Conservation (phyloP, 768 basidiomycete genomes). For the Rhodotorula paludigena region DNA sequence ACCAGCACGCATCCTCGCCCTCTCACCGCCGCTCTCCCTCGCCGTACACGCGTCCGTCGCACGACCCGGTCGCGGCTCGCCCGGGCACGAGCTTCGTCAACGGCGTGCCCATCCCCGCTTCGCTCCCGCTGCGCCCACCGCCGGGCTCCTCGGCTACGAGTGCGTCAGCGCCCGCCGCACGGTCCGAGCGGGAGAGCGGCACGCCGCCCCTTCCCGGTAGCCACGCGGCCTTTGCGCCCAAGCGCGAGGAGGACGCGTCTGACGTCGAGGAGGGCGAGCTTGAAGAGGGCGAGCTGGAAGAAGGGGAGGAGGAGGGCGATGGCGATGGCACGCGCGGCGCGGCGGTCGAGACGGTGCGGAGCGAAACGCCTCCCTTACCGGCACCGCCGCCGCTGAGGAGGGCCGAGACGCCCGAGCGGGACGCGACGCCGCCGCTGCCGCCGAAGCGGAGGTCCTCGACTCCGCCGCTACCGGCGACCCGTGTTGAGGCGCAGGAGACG, state of each 20-base stretch:
- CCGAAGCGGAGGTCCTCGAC: not conserved
- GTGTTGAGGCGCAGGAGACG: too few relatives aligned
- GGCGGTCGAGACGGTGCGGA: too few relatives aligned
- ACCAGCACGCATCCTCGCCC: not conserved
- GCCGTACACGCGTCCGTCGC: too few relatives aligned
- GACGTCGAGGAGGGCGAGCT: slow-evolving; percentile 4
- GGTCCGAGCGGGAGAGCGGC: not conserved
- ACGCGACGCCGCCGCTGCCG: not conserved
- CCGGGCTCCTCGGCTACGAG: too few relatives aligned
- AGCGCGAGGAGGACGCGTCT: not conserved
- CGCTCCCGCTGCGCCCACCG: not conserved
- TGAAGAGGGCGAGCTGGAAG: not conserved
- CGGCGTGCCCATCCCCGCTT: slow-evolving; percentile 7
- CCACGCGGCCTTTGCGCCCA: not conserved
- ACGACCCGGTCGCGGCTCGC: too few relatives aligned
- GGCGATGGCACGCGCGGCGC: too few relatives aligned
- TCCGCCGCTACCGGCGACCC: not conserved
- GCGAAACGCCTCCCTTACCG: too few relatives aligned
- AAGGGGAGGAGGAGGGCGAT: not conserved
- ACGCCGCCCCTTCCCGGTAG: not conserved
- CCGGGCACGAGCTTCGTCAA: not conserved
- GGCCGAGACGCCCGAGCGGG: too few relatives aligned
- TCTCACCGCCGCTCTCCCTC: not conserved
- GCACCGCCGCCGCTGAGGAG: too few relatives aligned
- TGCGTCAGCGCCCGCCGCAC: not conserved